These are phyloP conservation scores for Herpetospermum pedunculosum DNA, from an alignment of 306 rosid species.

Conservation along the genomic window DNA sequence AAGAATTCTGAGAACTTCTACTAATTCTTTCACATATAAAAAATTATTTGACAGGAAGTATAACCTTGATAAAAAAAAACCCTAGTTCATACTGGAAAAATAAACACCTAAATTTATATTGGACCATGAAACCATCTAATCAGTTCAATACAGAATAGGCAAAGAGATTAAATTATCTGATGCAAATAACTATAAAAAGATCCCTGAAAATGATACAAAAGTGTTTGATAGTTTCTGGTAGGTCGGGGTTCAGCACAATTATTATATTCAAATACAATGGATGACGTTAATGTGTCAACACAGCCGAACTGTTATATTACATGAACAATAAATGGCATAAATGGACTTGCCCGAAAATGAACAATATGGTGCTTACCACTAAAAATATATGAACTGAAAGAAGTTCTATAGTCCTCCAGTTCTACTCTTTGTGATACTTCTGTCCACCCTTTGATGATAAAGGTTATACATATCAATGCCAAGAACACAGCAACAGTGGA, in stretches of 20 bases:
- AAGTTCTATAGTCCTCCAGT: conserved; percentile 51
- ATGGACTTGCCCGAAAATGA: not conserved
- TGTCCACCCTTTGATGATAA: conserved; percentile 48
- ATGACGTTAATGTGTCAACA: not conserved
- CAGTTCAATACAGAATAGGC: not conserved
- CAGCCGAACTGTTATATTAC: not conserved
- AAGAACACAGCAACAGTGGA: conserved; percentile 43
- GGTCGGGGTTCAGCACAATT: not conserved
- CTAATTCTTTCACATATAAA: not conserved
- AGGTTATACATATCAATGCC: conserved; percentile 47
- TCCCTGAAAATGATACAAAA: not conserved
- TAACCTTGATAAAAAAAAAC: not conserved
- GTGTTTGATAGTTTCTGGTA: not conserved
- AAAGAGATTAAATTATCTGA: not conserved
- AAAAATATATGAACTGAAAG: conserved; percentile 47
- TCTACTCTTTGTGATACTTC: conserved; percentile 37
- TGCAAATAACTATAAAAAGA: not conserved
- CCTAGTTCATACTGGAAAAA: not conserved
- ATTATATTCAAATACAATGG: not conserved
- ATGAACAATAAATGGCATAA: not conserved
- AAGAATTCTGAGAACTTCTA: conserved; percentile 5
- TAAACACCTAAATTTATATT: not conserved
- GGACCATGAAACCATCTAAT: not conserved
- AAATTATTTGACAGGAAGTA: not conserved
- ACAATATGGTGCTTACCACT: conserved; percentile 46